Evolutionary conservation across 2,329 filamentous ascomycete genomes (phyloP), one percentile per base, ranked within the genome.

Genomic region (Calonectria ilicicola): DNA sequence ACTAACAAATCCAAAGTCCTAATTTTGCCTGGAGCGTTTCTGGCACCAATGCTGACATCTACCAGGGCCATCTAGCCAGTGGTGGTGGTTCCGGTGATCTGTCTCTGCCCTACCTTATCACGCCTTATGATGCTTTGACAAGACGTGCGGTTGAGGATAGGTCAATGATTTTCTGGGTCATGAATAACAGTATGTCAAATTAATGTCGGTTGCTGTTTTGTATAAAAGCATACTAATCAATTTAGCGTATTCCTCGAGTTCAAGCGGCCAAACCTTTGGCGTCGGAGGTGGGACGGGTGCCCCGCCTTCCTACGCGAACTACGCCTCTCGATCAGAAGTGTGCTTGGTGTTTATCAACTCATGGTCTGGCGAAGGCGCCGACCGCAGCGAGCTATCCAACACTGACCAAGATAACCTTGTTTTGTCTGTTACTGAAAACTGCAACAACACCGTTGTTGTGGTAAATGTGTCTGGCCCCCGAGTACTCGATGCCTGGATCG

Each of bases 301-400:
- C 4, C 27, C 56, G 5, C 35, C 56, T 3, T 62, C 56, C 5
- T 62, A 42, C 17, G 56, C 21, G 14, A 72, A 72, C 35, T 68
- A 63, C 9, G 69, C 69, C 27, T 21, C 3, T 2, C 63, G 79
- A 35, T 75, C 79, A 15, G 79, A 81, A 29, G 72, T 81, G 5
- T 81, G 81, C 60, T 75, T 95, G 26, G 92, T 95, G 8, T 95
- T 95, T 80, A 90, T 93, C 74, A 93, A 86, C 76, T 89, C 92
- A 1, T 92, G 94, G 79, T 88, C 91, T 0, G 93, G 93, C 21
- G 93, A 95, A 81, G 93, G 93, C 32, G 93, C 93, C 35, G 93
- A 95, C 80, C 89, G 93, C 15, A 91, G 90, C 62, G 82, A 83
- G 12, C 84, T 87, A 2, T 84, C 94, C 0, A 90, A 94, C 77